These are phyloP conservation scores for Magnolia kwangsiensis DNA, from an alignment of 164 flowering plant species.

Conservation along the genomic window DNA sequence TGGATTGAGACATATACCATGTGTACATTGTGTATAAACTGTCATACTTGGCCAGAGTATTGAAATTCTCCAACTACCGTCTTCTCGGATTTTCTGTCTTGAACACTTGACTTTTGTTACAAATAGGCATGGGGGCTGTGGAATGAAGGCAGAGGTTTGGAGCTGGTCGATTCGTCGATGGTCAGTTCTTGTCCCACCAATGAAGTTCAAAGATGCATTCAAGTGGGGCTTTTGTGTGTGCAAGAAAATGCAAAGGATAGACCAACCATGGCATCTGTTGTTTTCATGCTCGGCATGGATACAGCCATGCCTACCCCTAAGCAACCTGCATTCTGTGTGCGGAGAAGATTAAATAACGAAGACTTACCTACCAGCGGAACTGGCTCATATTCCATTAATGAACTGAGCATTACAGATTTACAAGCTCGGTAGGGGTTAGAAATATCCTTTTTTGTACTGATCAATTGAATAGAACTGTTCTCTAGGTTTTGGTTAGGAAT, in stretches of 20 bases:
- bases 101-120: not conserved
- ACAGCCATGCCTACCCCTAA: not conserved
- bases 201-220: constrained; percentile 17
- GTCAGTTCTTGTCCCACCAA: not conserved
- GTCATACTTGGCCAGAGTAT: not conserved
- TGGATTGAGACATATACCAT: not conserved
- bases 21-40: not conserved
- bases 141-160: constrained; percentile 11
- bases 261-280: constrained; percentile 9
- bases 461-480: not conserved
- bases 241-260: constrained; percentile 8
- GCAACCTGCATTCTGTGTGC: constrained; percentile 1
- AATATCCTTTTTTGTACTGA: no score
- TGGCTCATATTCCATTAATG: constrained; percentile 6
- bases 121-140: constrained; percentile 11
- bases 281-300: constrained; percentile 9
- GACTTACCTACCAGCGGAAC: constrained; percentile 8
- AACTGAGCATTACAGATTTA: constrained; percentile 2
- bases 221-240: constrained; percentile 14
- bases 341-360: not conserved
- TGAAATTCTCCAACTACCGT: no score
- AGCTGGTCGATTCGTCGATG: constrained; percentile 1
- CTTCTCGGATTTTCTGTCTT: not conserved
- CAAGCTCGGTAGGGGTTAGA: constrained; percentile 3
- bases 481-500: not conserved